Evolutionary conservation across 495 filamentous ascomycete species (phyloP).

Genomic region (Letharia lupina): DNA sequence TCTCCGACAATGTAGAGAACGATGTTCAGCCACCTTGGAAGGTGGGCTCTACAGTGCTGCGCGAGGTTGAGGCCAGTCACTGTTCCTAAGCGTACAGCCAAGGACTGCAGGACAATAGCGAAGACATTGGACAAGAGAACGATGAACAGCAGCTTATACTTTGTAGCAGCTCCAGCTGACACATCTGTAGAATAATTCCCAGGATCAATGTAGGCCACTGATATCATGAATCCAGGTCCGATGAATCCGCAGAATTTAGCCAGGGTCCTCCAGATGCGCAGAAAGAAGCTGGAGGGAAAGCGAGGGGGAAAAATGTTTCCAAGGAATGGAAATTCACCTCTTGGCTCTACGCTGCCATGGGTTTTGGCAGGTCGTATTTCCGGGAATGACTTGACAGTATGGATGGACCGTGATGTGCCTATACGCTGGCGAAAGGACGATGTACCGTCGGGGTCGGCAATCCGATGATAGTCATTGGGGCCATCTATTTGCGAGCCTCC

Average conservation of each 20-base stretch:
- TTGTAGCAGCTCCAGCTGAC: conserved; percentile 57
- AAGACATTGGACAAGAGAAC: conserved; percentile 77
- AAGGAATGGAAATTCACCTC: neutral
- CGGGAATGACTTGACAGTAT: neutral
- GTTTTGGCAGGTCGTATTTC: neutral
- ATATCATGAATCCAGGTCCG: conserved; percentile 78
- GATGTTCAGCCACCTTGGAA: conserved; percentile 69
- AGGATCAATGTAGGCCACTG: conserved; percentile 73
- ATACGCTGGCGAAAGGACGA: neutral
- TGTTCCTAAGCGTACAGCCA: conserved; percentile 78
- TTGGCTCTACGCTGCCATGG: neutral
- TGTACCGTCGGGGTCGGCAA: neutral
- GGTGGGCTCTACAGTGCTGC: conserved; percentile 65
- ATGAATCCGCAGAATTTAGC: conserved; percentile 66
- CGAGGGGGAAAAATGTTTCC: neutral
- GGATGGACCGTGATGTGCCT: neutral
- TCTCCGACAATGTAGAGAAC: conserved; percentile 68
- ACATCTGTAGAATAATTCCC: conserved; percentile 84
- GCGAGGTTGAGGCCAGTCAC: conserved; percentile 78
- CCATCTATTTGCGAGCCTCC: conserved; percentile 4
- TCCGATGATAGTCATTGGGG: neutral
- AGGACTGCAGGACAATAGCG: conserved; percentile 72
- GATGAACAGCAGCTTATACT: conserved; percentile 67
- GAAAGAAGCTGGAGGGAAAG: conserved; percentile 16
- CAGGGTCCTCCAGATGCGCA: conserved; percentile 34